Base-by-base conservation (phyloP, 2,329 filamentous ascomycete genomes). In the Nemania serpens region DNA sequence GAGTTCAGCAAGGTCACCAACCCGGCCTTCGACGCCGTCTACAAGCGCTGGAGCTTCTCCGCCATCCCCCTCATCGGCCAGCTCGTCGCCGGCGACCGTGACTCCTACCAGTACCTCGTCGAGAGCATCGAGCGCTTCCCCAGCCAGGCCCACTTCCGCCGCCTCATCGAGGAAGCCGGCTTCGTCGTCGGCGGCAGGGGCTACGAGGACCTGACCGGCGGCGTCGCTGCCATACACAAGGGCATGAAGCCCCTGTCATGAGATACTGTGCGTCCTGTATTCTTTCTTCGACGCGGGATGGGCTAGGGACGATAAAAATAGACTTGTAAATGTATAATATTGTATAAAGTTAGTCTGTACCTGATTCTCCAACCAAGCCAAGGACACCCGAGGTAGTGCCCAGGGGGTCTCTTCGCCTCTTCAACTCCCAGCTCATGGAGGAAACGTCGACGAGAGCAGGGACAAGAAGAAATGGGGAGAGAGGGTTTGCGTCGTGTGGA, bases 81-180 rank as follows among this genome's bases (percentile, higher is more conserved):
- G 78, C 74, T 99, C 62, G 93, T 99, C 15, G 94, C 95, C 1
- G 92, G 91, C 6, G 96, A 99, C 75, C 83, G 94, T 58, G 94
- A 96, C 72, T 97, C 92, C 75, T 99, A 99, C 77, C 95, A 99
- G 81, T 99, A 99, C 77, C 82, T 99, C 10, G 95, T 99, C 10
- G 95, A 99, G 82, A 97, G 93, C 76, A 99, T 99, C 75, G 93
- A 97, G 78, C 82, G 85, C 49, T 98, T 98, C 74, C 96, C 95
- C 0, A 89, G 81, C 68, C 96, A 99, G 80, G 83, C 87, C 54
- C 87, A 91, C 67, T 99, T 96, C 73, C 84, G 88, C 66, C 83
- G 86, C 36, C 93, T 96, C 91, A 95, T 96, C 71, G 76, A 84
- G 67, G 85, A 88, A 25, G 94, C 91, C 2, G 94, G 94, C 1